These are phyloP conservation scores for Triangularia verruculosa DNA, from an alignment of 2,329 filamentous ascomycete genomes.

Conservation along the genomic window DNA sequence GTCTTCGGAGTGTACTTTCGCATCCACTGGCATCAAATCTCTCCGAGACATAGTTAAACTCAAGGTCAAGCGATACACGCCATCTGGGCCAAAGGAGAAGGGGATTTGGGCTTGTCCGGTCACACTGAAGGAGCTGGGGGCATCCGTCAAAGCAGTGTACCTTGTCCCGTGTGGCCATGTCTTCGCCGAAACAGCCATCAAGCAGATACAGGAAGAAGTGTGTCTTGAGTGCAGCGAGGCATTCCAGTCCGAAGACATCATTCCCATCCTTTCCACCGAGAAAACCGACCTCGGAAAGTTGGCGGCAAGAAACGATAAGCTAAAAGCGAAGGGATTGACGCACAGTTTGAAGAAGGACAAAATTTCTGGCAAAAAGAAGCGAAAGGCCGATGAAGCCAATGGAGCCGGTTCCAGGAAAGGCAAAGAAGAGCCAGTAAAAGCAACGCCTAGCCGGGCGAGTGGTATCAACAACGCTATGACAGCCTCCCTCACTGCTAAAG, in stretches of 20 bases:
- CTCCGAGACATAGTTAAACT: conserved; percentile 86
- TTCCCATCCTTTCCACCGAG: conserved; percentile 74
- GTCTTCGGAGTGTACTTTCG: conserved; percentile 38
- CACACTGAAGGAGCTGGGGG: conserved; percentile 80
- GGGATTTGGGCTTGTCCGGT: conserved; percentile 80
- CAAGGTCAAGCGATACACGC: conserved; percentile 58
- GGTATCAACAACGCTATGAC: conserved; percentile 88
- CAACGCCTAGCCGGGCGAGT: conserved; percentile 38
- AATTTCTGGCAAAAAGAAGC: conserved; percentile 65
- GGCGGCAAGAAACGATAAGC: conserved; percentile 61
- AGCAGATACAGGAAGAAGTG: conserved; percentile 64
- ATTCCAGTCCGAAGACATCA: conserved; percentile 70
- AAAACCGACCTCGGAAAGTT: conserved; percentile 69
- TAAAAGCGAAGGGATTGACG: conserved; percentile 70
- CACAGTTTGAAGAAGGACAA: conserved; percentile 86
- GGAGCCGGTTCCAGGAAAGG: conserved; percentile 37
- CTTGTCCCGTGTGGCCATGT: conserved; percentile 93
- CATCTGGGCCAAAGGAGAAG: conserved; percentile 39
- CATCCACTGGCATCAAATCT: conserved; percentile 64
- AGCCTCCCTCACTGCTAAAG: conserved; percentile 79
- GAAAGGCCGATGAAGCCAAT: conserved; percentile 55
- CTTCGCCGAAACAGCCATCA: conserved; percentile 82
- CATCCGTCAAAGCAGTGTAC: conserved; percentile 77
- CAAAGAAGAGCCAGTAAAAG: conserved; percentile 28
- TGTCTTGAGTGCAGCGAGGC: conserved; percentile 72